Evolutionary conservation across 2,329 filamentous ascomycete species (phyloP).

Genomic region (Fusarium udum): DNA sequence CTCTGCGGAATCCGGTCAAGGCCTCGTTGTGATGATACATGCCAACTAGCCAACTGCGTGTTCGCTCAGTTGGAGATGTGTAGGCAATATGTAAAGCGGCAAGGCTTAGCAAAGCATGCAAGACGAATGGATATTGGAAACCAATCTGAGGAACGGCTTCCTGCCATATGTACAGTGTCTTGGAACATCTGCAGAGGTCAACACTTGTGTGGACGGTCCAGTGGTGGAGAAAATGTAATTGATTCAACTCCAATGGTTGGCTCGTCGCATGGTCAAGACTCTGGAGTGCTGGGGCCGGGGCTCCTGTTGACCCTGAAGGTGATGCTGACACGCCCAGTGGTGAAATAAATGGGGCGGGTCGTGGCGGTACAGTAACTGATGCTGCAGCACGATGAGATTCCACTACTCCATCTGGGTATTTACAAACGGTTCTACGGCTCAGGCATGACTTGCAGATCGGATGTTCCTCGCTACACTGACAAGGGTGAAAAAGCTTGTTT

Average conservation of each 20-base stretch:
- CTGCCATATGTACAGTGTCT: background rate
- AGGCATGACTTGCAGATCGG: background rate
- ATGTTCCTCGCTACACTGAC: background rate
- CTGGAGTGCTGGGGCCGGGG: rapidly evolving
- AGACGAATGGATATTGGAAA: background rate
- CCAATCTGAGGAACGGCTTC: background rate
- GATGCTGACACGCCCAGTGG: background rate
- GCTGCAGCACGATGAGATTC: rapidly evolving
- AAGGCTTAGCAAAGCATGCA: rapidly evolving
- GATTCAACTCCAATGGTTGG: background rate
- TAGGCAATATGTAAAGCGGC: background rate
- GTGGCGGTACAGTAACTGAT: rapidly evolving
- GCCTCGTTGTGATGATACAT: background rate
- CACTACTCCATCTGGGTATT: background rate
- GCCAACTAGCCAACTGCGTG: rapidly evolving
- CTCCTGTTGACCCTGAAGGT: rapidly evolving
- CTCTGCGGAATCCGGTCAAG: background rate
- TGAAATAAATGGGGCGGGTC: rapidly evolving
- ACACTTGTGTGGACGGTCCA: background rate
- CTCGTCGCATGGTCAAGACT: rapidly evolving
- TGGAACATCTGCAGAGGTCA: background rate
- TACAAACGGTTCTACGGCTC: background rate
- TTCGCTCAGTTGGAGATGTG: background rate
- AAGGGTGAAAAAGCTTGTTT: background rate
- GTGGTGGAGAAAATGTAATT: background rate